Evolutionary conservation across 345 rosid species (phyloP), one percentile per base, ranked within the genome.

Genomic region (Eutrema heterophyllum): DNA sequence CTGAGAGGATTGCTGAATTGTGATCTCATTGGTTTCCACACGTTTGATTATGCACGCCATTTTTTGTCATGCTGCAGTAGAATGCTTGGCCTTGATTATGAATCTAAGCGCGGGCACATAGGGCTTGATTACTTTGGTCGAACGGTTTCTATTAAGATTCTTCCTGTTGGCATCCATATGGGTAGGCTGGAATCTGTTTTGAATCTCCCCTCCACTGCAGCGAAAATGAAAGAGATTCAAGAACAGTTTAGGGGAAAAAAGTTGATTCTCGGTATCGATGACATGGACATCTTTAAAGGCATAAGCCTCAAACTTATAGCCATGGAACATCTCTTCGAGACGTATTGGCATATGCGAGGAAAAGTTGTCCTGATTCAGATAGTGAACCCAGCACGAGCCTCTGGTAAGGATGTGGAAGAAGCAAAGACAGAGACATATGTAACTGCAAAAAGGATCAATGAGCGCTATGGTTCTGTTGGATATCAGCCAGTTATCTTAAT

Each of bases 101-200:
- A 90, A 79, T 90, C 96, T 39, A 90, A 90, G 81, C 82, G 96
- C 56, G 96, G 93, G 24, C 88, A 90, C 43, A 90, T 90, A 32
- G 93, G 91, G 32, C 96, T 90, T 26, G 96, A 90, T 72, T 90
- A 90, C 79, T 87, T 88, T 77, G 93, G 93, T 16, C 91, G 96
- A 32, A 90, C 93, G 0, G 91, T 90, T 45, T 90, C 64, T 67
- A 81, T 90, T 7, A 90, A 87, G 70, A 90, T 90, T 38, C 79
- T 90, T 26, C 96, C 96, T 5, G 86, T 85, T 30, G 96, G 96
- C 36, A 81, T 90, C 66, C 93, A 88, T 73, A 81, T 88, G 85
- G 93, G 91, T 43, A 83, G 84, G 74, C 86, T 90, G 61, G 93
- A 90, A 24, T 85, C 91, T 2, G 89, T 84, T 30, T 68, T 90